A percentile compares a stretch with the other conserved stretches of the same genome.
phyloP scores from a whole-genome alignment of 108 stramenopile species.

The Fragilaria radians region DNA sequence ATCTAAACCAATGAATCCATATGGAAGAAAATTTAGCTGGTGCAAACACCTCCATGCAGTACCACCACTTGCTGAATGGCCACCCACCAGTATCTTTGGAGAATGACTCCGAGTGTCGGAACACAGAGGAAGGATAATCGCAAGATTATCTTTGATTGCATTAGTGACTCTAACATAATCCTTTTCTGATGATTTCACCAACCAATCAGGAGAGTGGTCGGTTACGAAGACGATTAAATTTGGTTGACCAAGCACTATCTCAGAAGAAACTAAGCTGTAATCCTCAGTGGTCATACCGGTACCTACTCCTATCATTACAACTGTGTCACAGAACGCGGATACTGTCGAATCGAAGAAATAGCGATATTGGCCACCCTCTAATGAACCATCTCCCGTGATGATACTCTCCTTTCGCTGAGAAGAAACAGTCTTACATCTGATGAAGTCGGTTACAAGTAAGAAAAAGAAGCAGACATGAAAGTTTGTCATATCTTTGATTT shows the following conservation, averaged over 20 bases:
- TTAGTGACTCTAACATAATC: not conserved
- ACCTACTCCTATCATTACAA: constrained; percentile 9
- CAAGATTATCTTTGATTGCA: not conserved
- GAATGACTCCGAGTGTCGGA: not conserved
- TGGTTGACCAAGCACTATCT: not conserved
- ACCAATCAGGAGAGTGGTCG: constrained; percentile 1
- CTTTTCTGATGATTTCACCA: not conserved
- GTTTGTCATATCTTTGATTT: too few species aligned
- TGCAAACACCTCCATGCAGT: not conserved
- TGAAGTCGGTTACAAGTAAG: too few species aligned
- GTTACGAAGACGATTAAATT: not conserved
- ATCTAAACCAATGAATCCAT: constrained; percentile 10
- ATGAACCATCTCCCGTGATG: not conserved
- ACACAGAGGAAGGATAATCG: not conserved
- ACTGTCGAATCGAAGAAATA: not conserved
- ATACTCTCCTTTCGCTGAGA: too few species aligned
- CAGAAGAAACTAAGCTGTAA: not conserved
- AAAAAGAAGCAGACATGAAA: too few species aligned
- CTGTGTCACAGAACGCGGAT: not conserved
- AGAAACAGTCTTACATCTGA: too few species aligned
- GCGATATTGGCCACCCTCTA: not conserved
- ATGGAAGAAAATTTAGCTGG: not conserved
- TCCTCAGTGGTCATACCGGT: constrained; percentile 9
- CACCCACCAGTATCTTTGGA: constrained; percentile 1
- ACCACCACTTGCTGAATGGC: constrained; percentile 6